Evolutionary conservation across 164 flowering plant species (phyloP), one percentile per base, ranked within the genome.

Genomic region (Cinnamomum chago): DNA sequence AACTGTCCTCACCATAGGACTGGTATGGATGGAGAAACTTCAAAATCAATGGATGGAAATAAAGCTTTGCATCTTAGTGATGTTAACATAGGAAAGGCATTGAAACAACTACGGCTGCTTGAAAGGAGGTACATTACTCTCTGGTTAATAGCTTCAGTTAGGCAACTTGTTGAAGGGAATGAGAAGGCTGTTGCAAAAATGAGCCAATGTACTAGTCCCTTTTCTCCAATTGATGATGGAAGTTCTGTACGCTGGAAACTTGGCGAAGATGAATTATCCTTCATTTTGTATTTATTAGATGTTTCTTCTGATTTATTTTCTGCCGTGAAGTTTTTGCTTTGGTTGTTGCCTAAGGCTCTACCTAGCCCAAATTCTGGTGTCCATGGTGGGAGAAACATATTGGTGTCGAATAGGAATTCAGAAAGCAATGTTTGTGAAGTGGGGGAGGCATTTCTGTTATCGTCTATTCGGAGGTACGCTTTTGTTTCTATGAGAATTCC

Each of bases 221-320:
- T 80, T 30, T 51, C 90, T 50, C 17, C 79, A 69, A 80, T 73
- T 74, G 93, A 90, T 80, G 97, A 88, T 13, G 82, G 80, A 75
- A 81, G 82, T 76, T 74, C 87, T 69, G 18, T 70, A 0, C 78
- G 71, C 24, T 94, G 99, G 99, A 96, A 88, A 85, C 92, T 96
- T 72, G 89, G 92, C 75, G 98, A 94, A 79, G 97, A 94, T 77
- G 97, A 89, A 77, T 85, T 96, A 62, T 86, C 93, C 50, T 68
- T 82, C 69, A 82, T 92, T 74, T 76, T 96, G 20, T 94, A 92
- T 84, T 76, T 94, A 78, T 78, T 94, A 86, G 99, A 96, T 86
- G 81, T 85, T 70, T 89, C 88, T 78, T 70, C 80, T 83, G 98
- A 96, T 72, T 78, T 89, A 69, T 84, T 88, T 62, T 87, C 89